Evolutionary conservation across 495 filamentous ascomycete species (phyloP), one percentile per base, ranked within the genome.

Genomic region (Daldinia grandis): DNA sequence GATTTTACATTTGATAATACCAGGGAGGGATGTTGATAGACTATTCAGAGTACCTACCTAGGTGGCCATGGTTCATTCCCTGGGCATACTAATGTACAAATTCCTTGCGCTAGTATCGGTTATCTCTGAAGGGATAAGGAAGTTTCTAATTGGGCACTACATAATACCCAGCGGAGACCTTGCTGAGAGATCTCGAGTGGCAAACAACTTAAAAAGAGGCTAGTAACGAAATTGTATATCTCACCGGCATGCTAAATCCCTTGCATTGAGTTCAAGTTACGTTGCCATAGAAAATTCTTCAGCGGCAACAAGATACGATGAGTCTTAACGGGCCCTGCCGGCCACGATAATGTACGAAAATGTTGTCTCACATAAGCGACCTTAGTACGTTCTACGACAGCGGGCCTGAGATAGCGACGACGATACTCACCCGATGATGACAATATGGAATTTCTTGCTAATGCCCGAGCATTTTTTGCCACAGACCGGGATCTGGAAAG

Each of bases 341-440:
- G 14, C 49, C 25, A 47, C 42, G 42, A 47, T 9, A 47, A 47
- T 24, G 17, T 53, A 53, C 42, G 49, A 53, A 24, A 53, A 53
- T 28, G 49, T 4, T 53, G 49, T 53, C 49, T 17, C 27, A 53
- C 49, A 30, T 30, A n/a, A 53, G 24, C 49, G 49, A 15, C 3
- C 49, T 53, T 30, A 25, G 27, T 30, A 30, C 30, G 49, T 28
- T 53, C 49, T 30, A 53, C 49, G 49, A 53, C 49, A 30, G 42
- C 19, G 42, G 4, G 5, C 42, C 42, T 10, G 17, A 47, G 42
- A 47, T 47, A 19, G 42, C 42, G 42, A 47, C 42, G 42, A 47
- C 19, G 17, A 47, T 47, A 24, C 19, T 24, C 19, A 24, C 14
- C 42, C 42, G 42, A 47, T 47, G 19, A 47, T 47, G 42, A 3